Conservation (phyloP, 805 yeast genomes). For the Metschnikowia lachancei region DNA sequence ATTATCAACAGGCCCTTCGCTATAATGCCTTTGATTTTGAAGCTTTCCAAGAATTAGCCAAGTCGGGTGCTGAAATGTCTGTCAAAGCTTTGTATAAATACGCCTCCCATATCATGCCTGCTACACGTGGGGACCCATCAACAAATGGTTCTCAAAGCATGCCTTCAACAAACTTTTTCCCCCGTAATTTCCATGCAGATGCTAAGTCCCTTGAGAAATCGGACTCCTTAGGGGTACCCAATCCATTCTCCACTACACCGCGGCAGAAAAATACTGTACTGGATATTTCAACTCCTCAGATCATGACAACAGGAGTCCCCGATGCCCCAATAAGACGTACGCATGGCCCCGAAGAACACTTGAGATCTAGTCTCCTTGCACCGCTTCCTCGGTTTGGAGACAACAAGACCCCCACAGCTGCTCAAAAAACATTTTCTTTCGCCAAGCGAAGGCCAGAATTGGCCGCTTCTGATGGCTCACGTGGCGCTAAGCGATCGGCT, state of each 20-base stretch:
- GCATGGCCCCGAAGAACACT: constrained; percentile 14
- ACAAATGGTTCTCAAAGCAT: not conserved
- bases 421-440: constrained; percentile 13
- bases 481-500: constrained; percentile 18
- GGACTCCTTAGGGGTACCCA: constrained; percentile 12
- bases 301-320: constrained; percentile 27
- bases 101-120: constrained; percentile 6
- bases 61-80: constrained; percentile 66
- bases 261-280: constrained; percentile 15
- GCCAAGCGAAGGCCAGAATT: constrained; percentile 15
- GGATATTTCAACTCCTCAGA: constrained; percentile 20
- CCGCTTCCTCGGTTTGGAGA: constrained; percentile 13
- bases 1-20: constrained; percentile 66
- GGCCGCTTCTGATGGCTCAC: constrained; percentile 7
- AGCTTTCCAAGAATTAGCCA: constrained; percentile 73
- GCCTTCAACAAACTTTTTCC: constrained; percentile 5
- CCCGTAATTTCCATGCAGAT: constrained; percentile 7
- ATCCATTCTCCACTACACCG: constrained; percentile 35
- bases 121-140: not conserved
- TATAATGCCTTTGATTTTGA: constrained; percentile 83
- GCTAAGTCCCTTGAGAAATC: constrained; percentile 6
- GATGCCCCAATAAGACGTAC: constrained; percentile 38
- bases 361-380: constrained; percentile 7
- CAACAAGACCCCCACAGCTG: constrained; percentile 16
- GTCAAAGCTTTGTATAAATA: constrained; percentile 52